phyloP scores from a whole-genome alignment of 345 rosid genomes.

The Geranium brycei region DNA sequence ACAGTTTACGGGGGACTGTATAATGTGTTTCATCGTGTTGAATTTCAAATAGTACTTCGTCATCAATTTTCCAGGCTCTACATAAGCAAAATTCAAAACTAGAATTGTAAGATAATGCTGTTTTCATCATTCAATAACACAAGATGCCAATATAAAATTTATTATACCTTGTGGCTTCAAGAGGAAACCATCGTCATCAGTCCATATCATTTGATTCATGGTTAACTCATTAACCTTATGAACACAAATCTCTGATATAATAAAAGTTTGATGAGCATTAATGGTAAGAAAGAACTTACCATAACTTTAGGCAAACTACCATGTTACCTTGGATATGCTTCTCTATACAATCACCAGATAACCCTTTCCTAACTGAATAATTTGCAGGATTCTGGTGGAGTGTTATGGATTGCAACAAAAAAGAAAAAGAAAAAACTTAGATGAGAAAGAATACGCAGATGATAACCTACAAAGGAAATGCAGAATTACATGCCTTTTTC shows the following conservation, averaged over 20 bases:
- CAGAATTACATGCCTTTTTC: constrained; percentile 53
- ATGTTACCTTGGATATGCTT: constrained; percentile 72
- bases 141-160: constrained; percentile 9
- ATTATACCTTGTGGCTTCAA: constrained; percentile 75
- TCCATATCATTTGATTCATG: constrained; percentile 78
- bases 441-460: constrained; percentile 5
- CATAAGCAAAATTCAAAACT: constrained; percentile 8
- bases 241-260: constrained; percentile 54
- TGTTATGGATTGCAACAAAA: constrained; percentile 1
- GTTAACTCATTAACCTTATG: constrained; percentile 71
- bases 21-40: constrained; percentile 81
- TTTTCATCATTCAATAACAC: constrained; percentile 7
- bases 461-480: constrained; percentile 3
- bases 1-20: constrained; percentile 52
- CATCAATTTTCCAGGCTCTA: constrained; percentile 95
- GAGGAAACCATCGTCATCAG: constrained; percentile 73
- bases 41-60: constrained; percentile 88
- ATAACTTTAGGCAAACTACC: constrained; percentile 2
- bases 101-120: constrained; percentile 1
- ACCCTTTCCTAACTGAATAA: constrained; percentile 66
- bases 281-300: constrained; percentile 4
- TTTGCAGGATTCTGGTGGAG: constrained; percentile 68
- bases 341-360: constrained; percentile 61
- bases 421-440: constrained; percentile 5
- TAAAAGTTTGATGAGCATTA: constrained; percentile 13